Evolutionary conservation across 1,284 basidiomycete genomes (phyloP).

Genomic region (Trichosporon coremiiforme): DNA sequence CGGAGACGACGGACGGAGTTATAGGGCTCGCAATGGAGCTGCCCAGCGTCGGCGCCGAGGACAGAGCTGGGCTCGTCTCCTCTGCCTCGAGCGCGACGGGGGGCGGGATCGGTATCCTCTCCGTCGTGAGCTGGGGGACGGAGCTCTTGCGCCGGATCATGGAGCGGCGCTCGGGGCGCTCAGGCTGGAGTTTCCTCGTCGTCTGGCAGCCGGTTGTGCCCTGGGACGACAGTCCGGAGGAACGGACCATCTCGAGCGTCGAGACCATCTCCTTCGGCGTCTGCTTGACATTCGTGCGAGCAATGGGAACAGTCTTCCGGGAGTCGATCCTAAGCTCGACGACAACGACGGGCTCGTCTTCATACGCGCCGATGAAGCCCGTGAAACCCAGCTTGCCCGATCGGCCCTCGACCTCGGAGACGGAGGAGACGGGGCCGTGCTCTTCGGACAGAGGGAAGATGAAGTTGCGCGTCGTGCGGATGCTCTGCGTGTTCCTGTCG

Average conservation of each 20-base stretch:
- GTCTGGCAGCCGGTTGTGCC: not conserved
- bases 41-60: not conserved
- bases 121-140: not conserved
- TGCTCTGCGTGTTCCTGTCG: slow-evolving; percentile 5
- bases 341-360: slow-evolving; percentile 1
- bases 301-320: not conserved
- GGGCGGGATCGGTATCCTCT: not conserved
- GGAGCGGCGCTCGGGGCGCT: not conserved
- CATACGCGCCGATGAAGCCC: slow-evolving; percentile 4
- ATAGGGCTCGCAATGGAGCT: not conserved
- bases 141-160: not conserved
- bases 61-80: not conserved
- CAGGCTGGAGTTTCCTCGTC: not conserved
- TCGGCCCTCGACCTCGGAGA: not conserved
- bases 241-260: slow-evolving; percentile 5
- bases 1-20: not conserved
- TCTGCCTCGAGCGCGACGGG: not conserved
- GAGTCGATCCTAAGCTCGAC: not conserved
- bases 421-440: not conserved
- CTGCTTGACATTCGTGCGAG: not conserved
- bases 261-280: not conserved
- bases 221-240: not conserved
- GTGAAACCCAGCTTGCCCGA: not conserved
- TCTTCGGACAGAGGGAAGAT: slow-evolving; percentile 6
- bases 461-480: slow-evolving; percentile 13